Evolutionary conservation across 2,329 filamentous ascomycete species (phyloP), one percentile per base, ranked within the genome.

Genomic region (Thielaviopsis ethacetica): DNA sequence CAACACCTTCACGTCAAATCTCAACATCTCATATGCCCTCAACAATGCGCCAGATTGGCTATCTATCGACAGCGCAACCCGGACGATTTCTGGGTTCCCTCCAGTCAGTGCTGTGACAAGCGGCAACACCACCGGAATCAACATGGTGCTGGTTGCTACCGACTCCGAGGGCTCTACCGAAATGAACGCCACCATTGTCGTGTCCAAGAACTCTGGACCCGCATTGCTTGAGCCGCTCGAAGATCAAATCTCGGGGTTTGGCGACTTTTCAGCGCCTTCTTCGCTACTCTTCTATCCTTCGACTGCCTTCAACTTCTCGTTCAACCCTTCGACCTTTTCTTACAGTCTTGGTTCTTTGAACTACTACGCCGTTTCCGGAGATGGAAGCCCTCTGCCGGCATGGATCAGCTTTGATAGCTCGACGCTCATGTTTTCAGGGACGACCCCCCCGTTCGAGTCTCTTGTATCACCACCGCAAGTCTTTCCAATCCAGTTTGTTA

Each of bases 371-470:
- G 82, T 85, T 2, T 85, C 87, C 3, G 76, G 75, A 5, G 80
- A 91, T 66, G 86, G 87, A 66, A 87, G 86, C n/a, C 89, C 90
- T 41, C 72, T 95, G 41, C 90, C 90, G 21, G 84, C 88, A 0
- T 95, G 90, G 90, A 73, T 95, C 52, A 72, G 73, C n/a, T 95
- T 95, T 66, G 79, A 93, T 64, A 67, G 78, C 0, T 67, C 67
- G 1, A 75, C 70, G 0, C 71, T 95, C 47, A 76, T 76, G 0
- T 94, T 95, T 65, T 80, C 78, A 0, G 90, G 90, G 24, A 79
- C 71, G 38, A 85, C 85, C 1, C 89, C 88, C 0, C 72, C 82
- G 0, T 74, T 82, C 53, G 77, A 80, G 60, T 81, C 80, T 27
- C 73, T 85, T 10, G 71, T 82, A 41, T 79, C 84, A 34, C 82